Conservation (phyloP, 441 rosid species). For the Eruca vesicaria region DNA sequence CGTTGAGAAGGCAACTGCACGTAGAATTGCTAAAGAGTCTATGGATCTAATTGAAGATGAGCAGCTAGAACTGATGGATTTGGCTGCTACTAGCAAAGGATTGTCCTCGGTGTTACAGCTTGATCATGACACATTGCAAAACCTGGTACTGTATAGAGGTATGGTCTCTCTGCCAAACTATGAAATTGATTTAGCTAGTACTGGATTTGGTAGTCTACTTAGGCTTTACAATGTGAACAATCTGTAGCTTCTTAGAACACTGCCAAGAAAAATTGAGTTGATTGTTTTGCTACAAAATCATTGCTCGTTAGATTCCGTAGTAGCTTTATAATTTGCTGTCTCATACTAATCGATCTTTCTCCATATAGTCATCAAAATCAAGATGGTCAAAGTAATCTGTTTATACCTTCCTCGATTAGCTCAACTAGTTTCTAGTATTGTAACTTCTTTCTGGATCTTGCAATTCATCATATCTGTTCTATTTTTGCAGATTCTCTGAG, state of each 20-base stretch:
- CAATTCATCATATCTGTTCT: neutral
- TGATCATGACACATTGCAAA: slow-evolving; percentile 82
- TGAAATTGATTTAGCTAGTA: slow-evolving; percentile 12
- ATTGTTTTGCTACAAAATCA: neutral
- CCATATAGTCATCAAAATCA: neutral
- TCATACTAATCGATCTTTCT: neutral
- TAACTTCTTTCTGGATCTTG: slow-evolving; percentile 3
- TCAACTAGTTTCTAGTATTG: neutral
- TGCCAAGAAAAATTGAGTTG: neutral
- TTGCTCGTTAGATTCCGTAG: slow-evolving; percentile 1
- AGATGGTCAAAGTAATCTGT: slow-evolving; percentile 1
- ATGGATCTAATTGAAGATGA: slow-evolving; percentile 99
- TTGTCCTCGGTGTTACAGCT: slow-evolving; percentile 72
- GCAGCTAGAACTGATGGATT: slow-evolving; percentile 96
- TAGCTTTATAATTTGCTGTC: neutral
- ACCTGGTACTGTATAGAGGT: slow-evolving; percentile 88
- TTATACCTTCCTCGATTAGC: neutral
- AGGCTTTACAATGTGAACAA: neutral
- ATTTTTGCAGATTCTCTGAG: slow-evolving; percentile 63
- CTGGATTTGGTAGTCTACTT: neutral
- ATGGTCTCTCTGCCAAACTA: slow-evolving; percentile 16
- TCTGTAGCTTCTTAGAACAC: slow-evolving; percentile 1
- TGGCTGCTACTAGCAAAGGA: slow-evolving; percentile 91
- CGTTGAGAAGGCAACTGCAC: slow-evolving; percentile 95
- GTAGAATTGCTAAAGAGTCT: slow-evolving; percentile 96